Evolutionary conservation across 495 filamentous ascomycete species (phyloP), one percentile per base, ranked within the genome.

Genomic region (Hamigera avellanea): DNA sequence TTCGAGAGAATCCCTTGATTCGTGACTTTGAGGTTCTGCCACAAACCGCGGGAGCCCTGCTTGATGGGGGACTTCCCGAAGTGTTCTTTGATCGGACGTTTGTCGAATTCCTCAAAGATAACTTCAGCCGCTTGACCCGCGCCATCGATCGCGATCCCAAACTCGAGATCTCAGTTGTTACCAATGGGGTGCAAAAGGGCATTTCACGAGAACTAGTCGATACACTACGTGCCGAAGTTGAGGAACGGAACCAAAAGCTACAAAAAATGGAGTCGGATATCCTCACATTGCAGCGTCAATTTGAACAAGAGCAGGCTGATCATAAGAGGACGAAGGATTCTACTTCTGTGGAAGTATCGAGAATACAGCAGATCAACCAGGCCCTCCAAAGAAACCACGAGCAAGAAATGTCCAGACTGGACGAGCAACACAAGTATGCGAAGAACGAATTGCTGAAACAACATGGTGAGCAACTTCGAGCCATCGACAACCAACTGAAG

Each of bases 41-140:
- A 3, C 82, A 85, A 45, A 81, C 73, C 19, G 53, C 76, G 12
- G 69, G 68, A 38, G 61, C 64, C 10, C 59, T 68, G n/a, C 52
- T 61, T 26, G 59, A 65, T 1, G 78, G 73, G 19, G 70, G 72
- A 17, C 66, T 89, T 3, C 86, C 89, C 14, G 81, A 91, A 14
- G 81, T 94, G 6, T 87, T 76, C 51, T 87, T 96, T 40, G 85
- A 94, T 46, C 69, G 72, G 28, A 73, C 76, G 0, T 96, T 96
- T 54, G 76, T 96, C 26, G 87, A 95, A 41, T 95, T 96, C 52
- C 70, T 95, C 42, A 94, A 95, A 52, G 86, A 95, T 47, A 91
- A 94, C 52, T 98, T 88, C 52, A 86, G 80, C 42, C 83, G 87
- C 19, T 62, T 95, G 36, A 64, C 80, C 14, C 75, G 86, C 36